phyloP scores from a whole-genome alignment of 2,329 filamentous ascomycete species.

The Pseudogymnoascus sp. region DNA sequence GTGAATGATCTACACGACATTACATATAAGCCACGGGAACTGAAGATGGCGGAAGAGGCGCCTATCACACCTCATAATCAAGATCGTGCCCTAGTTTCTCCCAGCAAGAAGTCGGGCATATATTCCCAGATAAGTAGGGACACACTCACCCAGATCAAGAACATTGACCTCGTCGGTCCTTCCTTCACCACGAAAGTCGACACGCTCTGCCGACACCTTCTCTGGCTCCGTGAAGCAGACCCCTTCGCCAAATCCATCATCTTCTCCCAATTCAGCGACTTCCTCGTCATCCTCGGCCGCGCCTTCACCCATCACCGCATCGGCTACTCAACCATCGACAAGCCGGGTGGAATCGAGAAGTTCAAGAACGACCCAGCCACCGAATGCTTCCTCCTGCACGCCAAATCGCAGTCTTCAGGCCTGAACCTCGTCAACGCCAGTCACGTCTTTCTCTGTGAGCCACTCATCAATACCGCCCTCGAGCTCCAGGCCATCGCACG shows the following conservation, averaged over 20 bases:
- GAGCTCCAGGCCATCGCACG: conserved; percentile 92
- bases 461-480: conserved; percentile 83
- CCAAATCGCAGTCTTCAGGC: conserved; percentile 78
- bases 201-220: conserved; percentile 67
- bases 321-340: conserved; percentile 61
- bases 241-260: conserved; percentile 84
- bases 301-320: conserved; percentile 69
- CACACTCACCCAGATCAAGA: conserved; percentile 70
- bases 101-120: conserved; percentile 40
- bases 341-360: conserved; percentile 56
- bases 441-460: conserved; percentile 91
- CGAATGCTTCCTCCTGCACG: conserved; percentile 84
- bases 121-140: conserved; percentile 68
- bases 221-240: conserved; percentile 78
- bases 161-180: conserved; percentile 61
- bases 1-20: conserved; percentile 72
- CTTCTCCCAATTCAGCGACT: conserved; percentile 86
- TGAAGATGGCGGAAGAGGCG: conserved; percentile 54
- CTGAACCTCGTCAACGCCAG: conserved; percentile 88
- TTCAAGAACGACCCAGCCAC: conserved; percentile 68
- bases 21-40: conserved; percentile 66
- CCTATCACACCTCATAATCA: conserved; percentile 19
- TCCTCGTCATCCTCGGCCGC: conserved; percentile 61
- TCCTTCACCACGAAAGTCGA: conserved; percentile 90
- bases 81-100: conserved; percentile 3